phyloP scores from a whole-genome alignment of 2,329 filamentous ascomycete species.

The Phaeosphaeria sp. region DNA sequence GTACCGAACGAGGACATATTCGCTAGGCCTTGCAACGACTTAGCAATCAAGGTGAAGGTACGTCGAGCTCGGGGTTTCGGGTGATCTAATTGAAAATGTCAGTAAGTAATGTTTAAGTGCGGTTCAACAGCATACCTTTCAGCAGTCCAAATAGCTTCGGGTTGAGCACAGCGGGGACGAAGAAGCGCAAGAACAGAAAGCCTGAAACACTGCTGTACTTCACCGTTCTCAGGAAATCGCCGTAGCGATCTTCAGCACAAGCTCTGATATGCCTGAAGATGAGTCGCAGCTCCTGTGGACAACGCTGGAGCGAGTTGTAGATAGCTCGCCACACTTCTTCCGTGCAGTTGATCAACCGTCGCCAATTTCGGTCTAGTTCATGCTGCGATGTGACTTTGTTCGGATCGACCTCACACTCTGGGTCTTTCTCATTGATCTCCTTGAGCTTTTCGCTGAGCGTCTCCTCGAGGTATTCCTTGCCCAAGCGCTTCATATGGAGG shows the following conservation, averaged over 20 bases:
- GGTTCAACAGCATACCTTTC: constrained; percentile 59
- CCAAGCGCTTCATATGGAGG: constrained; percentile 92
- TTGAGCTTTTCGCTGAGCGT: constrained; percentile 83
- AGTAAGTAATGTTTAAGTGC: constrained; percentile 3
- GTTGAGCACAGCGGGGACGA: constrained; percentile 94
- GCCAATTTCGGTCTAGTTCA: constrained; percentile 85
- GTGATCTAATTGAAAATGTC: constrained; percentile 65
- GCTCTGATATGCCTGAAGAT: constrained; percentile 91
- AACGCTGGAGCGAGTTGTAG: constrained; percentile 72
- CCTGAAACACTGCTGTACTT: constrained; percentile 94
- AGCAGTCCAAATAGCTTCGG: constrained; percentile 91
- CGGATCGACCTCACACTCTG: constrained; percentile 94
- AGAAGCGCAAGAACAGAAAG: constrained; percentile 92
- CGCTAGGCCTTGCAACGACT: constrained; percentile 87
- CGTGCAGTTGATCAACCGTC: constrained; percentile 75
- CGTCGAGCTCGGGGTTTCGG: constrained; percentile 83
- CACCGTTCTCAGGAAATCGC: constrained; percentile 87
- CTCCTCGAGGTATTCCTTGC: constrained; percentile 90
- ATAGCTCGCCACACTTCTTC: constrained; percentile 88
- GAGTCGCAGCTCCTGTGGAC: constrained; percentile 81
- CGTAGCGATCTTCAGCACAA: constrained; percentile 92
- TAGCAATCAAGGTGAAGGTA: constrained; percentile 89
- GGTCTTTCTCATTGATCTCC: constrained; percentile 89
- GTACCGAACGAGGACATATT: constrained; percentile 92
- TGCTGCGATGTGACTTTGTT: constrained; percentile 72